Conservation (phyloP, 2,329 filamentous ascomycete genomes). For the Xylariales sp. region DNA sequence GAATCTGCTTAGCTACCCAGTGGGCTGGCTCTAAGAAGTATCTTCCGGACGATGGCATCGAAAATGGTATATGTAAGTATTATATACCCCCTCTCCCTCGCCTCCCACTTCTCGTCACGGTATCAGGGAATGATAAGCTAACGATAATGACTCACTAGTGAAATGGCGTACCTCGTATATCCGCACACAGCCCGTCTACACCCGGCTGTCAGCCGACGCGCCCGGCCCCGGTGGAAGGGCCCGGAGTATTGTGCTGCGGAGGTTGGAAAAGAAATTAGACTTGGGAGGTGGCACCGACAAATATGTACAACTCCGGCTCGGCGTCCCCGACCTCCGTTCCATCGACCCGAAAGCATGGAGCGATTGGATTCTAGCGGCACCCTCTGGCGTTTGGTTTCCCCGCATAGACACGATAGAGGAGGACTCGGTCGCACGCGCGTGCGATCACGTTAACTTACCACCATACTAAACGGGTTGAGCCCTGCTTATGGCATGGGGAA, state of each 20-base stretch:
- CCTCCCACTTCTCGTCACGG: not conserved
- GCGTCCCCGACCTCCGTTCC: not conserved
- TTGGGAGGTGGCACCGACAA: too few relatives aligned
- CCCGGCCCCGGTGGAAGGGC: constrained; percentile 10
- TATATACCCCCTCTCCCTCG: not conserved
- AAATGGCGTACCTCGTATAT: not conserved
- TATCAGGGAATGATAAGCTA: not conserved
- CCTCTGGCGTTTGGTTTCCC: not conserved
- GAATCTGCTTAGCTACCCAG: constrained; percentile 29
- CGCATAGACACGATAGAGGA: too few relatives aligned
- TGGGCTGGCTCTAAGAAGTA: not conserved
- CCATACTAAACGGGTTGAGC: too few relatives aligned
- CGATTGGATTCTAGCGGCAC: constrained; percentile 18
- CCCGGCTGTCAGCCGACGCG: constrained; percentile 24
- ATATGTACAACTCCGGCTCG: not conserved
- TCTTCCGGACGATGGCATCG: not conserved
- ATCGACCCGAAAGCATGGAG: constrained; percentile 20
- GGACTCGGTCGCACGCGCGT: too few relatives aligned
- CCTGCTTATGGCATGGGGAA: too few relatives aligned
- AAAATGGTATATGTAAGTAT: not conserved
- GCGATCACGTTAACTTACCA: too few relatives aligned
- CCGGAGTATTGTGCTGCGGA: constrained; percentile 24
- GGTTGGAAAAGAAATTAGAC: not conserved
- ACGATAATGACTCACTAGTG: not conserved
- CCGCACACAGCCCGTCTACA: constrained; percentile 33